A percentile compares a stretch with the other conserved stretches of the same genome.
Evolutionary conservation across 495 filamentous ascomycete genomes (phyloP).

Genomic region (Lichenothelia convexa): DNA sequence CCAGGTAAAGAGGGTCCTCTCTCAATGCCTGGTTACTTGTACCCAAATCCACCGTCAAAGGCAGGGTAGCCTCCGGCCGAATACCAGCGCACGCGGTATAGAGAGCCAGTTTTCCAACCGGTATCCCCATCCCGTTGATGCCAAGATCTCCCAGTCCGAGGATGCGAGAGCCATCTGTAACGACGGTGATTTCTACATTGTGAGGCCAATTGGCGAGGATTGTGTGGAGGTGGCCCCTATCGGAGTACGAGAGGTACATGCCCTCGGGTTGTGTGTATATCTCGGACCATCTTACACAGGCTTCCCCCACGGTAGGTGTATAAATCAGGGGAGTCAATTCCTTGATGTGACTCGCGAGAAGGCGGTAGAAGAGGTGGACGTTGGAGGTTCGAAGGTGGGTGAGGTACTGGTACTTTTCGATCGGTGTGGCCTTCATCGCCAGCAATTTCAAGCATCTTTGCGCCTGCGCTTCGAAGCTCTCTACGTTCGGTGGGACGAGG

Average conservation of each 20-base stretch:
- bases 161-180: constrained; percentile 94
- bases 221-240: constrained; percentile 62
- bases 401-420: constrained; percentile 93
- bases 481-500: constrained; percentile 49
- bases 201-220: constrained; percentile 86
- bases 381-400: constrained; percentile 75
- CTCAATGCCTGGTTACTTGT: constrained; percentile 78
- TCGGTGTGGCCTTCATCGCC: constrained; percentile 51
- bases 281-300: constrained; percentile 86
- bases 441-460: constrained; percentile 59
- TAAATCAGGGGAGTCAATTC: constrained; percentile 82
- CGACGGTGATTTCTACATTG: constrained; percentile 85
- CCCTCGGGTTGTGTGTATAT: constrained; percentile 92
- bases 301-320: constrained; percentile 92
- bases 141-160: constrained; percentile 90
- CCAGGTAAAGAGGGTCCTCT: constrained; percentile 87
- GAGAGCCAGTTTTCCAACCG: constrained; percentile 77
- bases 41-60: constrained; percentile 78
- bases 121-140: constrained; percentile 95
- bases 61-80: constrained; percentile 76
- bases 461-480: constrained; percentile 50
- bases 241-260: constrained; percentile 73
- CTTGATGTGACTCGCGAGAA: constrained; percentile 76
- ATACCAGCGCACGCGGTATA: constrained; percentile 97
- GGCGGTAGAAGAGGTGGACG: constrained; percentile 83